Conservation (phyloP, 768 basidiomycete species). For the Kondoa malvinella region DNA sequence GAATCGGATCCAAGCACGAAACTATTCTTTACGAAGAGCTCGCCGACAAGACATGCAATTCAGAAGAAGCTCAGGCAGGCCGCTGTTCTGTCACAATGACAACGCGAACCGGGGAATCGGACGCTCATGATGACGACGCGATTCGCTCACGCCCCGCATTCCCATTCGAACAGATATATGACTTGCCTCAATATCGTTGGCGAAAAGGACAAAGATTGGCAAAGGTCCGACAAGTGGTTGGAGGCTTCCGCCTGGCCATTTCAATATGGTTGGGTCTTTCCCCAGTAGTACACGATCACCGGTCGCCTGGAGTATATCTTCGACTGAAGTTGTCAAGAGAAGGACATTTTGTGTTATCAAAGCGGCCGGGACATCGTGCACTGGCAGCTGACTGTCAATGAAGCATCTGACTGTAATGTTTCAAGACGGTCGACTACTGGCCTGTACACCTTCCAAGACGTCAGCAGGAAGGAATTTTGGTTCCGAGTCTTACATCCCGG, state of each 20-base stretch:
- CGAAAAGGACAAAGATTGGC: neutral
- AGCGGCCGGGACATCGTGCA: neutral
- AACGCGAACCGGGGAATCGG: neutral
- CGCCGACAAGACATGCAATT: neutral
- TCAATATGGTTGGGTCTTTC: neutral
- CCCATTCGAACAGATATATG: neutral
- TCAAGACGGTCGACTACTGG: too few relatives aligned
- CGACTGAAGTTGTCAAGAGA: neutral
- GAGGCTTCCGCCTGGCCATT: neutral
- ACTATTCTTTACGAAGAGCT: neutral
- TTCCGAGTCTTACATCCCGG: too few relatives aligned
- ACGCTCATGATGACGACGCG: neutral
- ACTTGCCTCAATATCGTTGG: neutral
- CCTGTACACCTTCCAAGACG: too few relatives aligned
- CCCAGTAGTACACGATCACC: neutral
- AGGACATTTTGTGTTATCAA: neutral
- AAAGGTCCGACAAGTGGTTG: neutral
- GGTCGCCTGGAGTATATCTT: neutral
- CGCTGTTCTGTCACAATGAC: neutral
- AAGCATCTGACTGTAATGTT: too few relatives aligned
- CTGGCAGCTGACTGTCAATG: too few relatives aligned
- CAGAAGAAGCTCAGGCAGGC: neutral
- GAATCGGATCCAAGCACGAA: constrained; percentile 30
- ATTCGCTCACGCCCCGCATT: neutral
- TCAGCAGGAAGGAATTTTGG: too few relatives aligned